Percentiles rank a stretch among this genome's conserved stretches.
phyloP scores from a whole-genome alignment of 148 eudicot genomes.

The Heliamphora exappendiculata region DNA sequence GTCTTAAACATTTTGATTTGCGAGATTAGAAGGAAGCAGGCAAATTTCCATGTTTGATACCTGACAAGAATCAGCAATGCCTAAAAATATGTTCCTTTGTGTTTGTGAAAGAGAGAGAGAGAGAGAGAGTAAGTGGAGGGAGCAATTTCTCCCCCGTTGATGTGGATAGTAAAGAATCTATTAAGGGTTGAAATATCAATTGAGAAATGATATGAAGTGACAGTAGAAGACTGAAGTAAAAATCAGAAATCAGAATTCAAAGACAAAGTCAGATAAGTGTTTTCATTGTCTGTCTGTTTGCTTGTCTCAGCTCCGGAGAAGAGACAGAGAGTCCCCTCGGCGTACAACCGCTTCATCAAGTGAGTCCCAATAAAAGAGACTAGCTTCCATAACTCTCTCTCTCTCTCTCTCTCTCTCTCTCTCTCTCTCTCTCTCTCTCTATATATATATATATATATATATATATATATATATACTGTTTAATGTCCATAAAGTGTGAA shows the following conservation, averaged over 20 bases:
- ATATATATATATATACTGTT: too few relatives aligned
- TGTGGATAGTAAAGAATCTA: not conserved
- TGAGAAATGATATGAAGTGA: constrained; percentile 1
- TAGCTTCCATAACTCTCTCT: not conserved
- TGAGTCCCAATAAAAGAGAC: constrained; percentile 19
- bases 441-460: too few relatives aligned
- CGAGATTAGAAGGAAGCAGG: not conserved
- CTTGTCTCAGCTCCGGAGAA: constrained; percentile 64
- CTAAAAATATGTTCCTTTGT: not conserved
- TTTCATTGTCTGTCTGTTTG: not conserved
- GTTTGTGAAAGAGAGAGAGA: not conserved
- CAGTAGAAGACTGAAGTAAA: too few relatives aligned
- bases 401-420: not conserved
- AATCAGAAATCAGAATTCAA: not conserved
- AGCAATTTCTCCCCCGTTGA: not conserved
- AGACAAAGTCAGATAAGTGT: not conserved
- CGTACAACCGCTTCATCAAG: constrained; percentile 89
- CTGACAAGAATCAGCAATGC: constrained; percentile 3
- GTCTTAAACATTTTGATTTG: not conserved
- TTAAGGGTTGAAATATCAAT: not conserved
- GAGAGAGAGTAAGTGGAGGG: constrained; percentile 6
- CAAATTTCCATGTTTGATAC: not conserved
- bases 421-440: too few relatives aligned
- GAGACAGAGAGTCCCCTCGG: constrained; percentile 84
- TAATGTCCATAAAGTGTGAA: too few relatives aligned